Conservation (phyloP, 2,329 filamentous ascomycete genomes). For the Cladosporium sp. region DNA sequence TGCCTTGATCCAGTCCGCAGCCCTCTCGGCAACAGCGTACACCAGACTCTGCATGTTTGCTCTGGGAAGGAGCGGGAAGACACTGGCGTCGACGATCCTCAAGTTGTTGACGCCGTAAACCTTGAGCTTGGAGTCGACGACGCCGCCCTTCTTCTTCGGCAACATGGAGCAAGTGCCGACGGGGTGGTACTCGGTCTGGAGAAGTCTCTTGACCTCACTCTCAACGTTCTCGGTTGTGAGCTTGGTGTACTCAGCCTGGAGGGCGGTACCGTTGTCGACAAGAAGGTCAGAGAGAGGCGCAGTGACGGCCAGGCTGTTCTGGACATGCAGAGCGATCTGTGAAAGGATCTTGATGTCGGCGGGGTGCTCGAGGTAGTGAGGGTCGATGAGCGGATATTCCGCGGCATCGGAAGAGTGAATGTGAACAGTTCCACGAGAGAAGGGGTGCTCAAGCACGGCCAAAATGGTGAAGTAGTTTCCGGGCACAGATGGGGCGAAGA, state of each 20-base stretch:
- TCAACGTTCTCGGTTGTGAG: slow-evolving; percentile 7
- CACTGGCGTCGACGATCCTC: slow-evolving; percentile 32
- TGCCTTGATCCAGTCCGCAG: slow-evolving; percentile 6
- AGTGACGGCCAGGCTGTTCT: slow-evolving; percentile 20
- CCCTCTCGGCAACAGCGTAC: slow-evolving; percentile 24
- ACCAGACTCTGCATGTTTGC: slow-evolving; percentile 21
- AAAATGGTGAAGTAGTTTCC: slow-evolving; percentile 36
- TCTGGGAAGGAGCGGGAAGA: slow-evolving; percentile 29
- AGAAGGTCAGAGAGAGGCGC: slow-evolving; percentile 4
- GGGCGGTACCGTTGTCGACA: slow-evolving; percentile 3
- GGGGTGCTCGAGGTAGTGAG: slow-evolving; percentile 42
- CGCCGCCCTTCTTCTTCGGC: slow-evolving; percentile 24
- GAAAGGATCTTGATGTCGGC: slow-evolving; percentile 45
- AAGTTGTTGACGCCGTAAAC: slow-evolving; percentile 30
- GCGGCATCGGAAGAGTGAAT: slow-evolving; percentile 25
- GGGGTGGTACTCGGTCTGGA: slow-evolving; percentile 26
- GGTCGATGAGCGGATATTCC: slow-evolving; percentile 27
- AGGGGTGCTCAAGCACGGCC: slow-evolving; percentile 36
- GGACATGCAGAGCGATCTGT: slow-evolving; percentile 19
- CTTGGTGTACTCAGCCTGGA: not conserved
- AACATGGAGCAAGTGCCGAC: slow-evolving; percentile 32
- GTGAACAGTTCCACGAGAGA: slow-evolving; percentile 33
- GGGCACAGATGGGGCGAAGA: slow-evolving; percentile 35
- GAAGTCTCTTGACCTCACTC: slow-evolving; percentile 15
- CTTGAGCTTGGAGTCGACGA: slow-evolving; percentile 28